Base-by-base conservation (phyloP, 108 stramenopile species). In the Skeletonema menzelii region DNA sequence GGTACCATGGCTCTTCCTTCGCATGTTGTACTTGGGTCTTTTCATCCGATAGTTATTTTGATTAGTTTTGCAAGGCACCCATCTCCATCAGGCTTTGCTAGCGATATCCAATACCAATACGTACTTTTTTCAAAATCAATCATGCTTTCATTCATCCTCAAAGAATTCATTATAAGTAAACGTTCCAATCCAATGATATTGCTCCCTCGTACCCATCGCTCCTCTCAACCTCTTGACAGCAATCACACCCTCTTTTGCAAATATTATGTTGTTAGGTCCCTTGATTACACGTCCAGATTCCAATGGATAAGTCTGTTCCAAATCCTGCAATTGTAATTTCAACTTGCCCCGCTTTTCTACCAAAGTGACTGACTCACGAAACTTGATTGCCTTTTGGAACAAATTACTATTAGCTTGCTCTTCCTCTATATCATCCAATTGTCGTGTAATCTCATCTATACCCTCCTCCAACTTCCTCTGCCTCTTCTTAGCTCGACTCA, bases 151-250 rank as follows among this genome's bases (percentile, higher is more conserved):
- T 47, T 68, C 56, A 63, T 79, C 78, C 31, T 79, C 78, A 74
- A 79, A 79, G 67, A 79, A 79, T 28, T 79, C 78, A 53, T 65
- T 59, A 59, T 61, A 73, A 0, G 46, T 27, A 69, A 79, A 79
- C 7, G 72, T 79, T 5, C 78, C 78, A 26, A 79, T 56, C 78
- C 78, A 74, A 55, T 79, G 78, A 61, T 79, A 79, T 13, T 79
- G 78, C 31, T 79, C 78, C 35, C 38, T 65, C 24, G 72, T 79
- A 24, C 67, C 78, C 73, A 79, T 57, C 22, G 78, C 67, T 15
- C 78, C 78, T 68, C 78, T 38, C 17, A 73, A 61, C 20, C 78
- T 60, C 32, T 79, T 79, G 32, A 79, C 78, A 10, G 78, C 78
- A 63, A 79, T 56, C 4, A 73, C 58, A 7, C 73, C 78, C 20